Percentiles rank a stretch among this genome's conserved stretches.
Conservation (phyloP, 2,329 filamentous ascomycete species). For the Colletotrichum nymphaeae region DNA sequence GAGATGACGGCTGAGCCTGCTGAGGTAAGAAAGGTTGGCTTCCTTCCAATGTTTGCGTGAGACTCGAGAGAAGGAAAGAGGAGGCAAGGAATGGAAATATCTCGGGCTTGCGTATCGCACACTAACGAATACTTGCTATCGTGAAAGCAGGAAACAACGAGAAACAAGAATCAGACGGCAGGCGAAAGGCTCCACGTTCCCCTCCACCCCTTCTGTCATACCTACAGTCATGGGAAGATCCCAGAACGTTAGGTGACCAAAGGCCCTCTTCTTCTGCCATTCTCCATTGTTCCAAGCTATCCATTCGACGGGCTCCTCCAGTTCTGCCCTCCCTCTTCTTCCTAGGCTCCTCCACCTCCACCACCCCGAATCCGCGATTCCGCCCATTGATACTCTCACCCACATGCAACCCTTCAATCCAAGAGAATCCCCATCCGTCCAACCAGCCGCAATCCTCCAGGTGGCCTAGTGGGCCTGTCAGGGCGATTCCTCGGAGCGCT, state of each 20-base stretch:
- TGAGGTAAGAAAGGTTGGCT: not conserved
- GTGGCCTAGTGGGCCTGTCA: constrained; percentile 12
- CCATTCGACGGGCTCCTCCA: not conserved
- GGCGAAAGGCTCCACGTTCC: constrained; percentile 2
- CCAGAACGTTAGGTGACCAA: not conserved
- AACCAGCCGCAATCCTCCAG: constrained; percentile 25
- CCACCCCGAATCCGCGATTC: constrained; percentile 4
- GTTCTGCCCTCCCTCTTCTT: not conserved
- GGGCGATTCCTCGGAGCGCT: constrained; percentile 23
- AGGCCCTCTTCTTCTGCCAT: constrained; percentile 2
- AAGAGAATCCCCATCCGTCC: not conserved
- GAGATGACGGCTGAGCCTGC: constrained; percentile 4
- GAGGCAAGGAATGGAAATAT: not conserved
- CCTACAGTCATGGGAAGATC: not conserved
- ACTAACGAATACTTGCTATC: not conserved
- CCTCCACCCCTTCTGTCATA: too few relatives aligned
- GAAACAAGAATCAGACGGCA: constrained; percentile 2
- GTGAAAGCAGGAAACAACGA: not conserved
- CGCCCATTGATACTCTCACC: constrained; percentile 3
- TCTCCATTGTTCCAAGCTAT: not conserved
- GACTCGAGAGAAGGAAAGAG: not conserved
- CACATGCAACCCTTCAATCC: constrained; percentile 8
- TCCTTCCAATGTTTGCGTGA: not conserved
- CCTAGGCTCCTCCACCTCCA: not conserved
- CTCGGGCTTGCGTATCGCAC: not conserved